Conservation (phyloP, 2,329 filamentous ascomycete genomes). For the Trichoderma gracile region DNA sequence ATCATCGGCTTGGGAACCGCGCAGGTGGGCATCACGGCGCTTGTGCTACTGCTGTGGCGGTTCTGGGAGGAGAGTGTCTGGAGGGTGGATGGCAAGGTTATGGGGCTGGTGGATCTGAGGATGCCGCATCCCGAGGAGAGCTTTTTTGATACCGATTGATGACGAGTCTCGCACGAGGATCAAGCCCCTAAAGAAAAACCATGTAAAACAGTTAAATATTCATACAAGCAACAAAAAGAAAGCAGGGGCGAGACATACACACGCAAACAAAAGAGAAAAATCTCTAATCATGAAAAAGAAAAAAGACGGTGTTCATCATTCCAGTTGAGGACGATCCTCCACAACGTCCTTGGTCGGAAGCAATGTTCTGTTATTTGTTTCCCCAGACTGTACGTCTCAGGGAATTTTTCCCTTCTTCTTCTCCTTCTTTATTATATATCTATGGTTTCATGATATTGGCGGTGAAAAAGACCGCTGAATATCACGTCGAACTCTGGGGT, state of each 20-base stretch:
- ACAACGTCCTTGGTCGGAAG: neutral
- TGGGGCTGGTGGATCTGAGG: constrained; percentile 50
- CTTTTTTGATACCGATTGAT: constrained; percentile 47
- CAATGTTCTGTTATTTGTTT: no score
- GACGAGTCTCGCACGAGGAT: no score
- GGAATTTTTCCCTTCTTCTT: no score
- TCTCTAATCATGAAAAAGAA: neutral
- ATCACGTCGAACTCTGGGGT: neutral
- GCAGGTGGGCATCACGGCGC: constrained; percentile 44
- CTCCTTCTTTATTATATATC: no score
- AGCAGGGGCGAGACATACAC: neutral
- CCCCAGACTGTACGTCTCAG: no score
- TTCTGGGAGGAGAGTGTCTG: constrained; percentile 45
- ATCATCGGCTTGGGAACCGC: constrained; percentile 46
- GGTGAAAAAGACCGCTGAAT: neutral
- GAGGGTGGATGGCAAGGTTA: constrained; percentile 48
- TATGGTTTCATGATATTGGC: neutral
- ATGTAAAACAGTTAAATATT: no score
- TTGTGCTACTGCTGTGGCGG: constrained; percentile 43
- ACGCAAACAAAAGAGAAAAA: neutral
- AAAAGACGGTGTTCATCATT: neutral
- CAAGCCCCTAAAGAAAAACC: no score
- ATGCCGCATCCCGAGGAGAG: constrained; percentile 43
- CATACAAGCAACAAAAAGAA: no score
- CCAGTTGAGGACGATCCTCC: no score